phyloP scores from a whole-genome alignment of 2,329 filamentous ascomycete genomes.

The Fusarium camptoceras region DNA sequence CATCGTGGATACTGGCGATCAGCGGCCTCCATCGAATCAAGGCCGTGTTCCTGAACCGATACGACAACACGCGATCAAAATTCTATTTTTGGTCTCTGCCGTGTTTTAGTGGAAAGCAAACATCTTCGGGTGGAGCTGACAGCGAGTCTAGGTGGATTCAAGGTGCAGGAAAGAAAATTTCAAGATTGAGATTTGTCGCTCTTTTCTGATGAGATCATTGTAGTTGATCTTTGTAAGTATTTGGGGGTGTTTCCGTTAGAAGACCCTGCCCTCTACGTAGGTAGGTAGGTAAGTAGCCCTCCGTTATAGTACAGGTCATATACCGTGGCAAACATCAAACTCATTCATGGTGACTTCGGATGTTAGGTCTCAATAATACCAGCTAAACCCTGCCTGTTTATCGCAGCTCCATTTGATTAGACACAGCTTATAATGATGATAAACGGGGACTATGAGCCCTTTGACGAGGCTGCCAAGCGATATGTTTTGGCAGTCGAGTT shows the following conservation, averaged over 20 bases:
- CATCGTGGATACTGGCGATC: slow-evolving; percentile 23
- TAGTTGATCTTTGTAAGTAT: background rate
- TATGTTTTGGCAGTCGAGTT: background rate
- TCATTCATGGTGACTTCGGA: background rate
- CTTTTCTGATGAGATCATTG: background rate
- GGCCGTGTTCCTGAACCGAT: slow-evolving; percentile 34
- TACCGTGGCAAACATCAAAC: background rate
- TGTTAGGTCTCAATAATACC: background rate
- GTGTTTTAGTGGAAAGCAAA: slow-evolving; percentile 11
- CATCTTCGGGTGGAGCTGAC: slow-evolving; percentile 8
- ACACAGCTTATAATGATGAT: background rate
- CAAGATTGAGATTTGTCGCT: background rate
- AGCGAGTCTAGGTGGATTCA: background rate
- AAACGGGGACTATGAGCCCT: background rate
- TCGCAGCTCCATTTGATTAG: background rate
- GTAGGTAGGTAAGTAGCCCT: background rate
- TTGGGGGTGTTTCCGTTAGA: background rate
- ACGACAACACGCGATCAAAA: slow-evolving; percentile 40
- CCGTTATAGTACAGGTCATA: background rate
- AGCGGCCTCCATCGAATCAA: slow-evolving; percentile 21
- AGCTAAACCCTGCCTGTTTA: background rate
- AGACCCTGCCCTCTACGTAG: background rate
- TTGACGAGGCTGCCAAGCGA: background rate
- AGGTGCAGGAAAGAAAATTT: background rate
- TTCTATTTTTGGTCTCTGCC: slow-evolving; percentile 43